phyloP scores from a whole-genome alignment of 345 rosid species.

The Pugionium dolabratum region DNA sequence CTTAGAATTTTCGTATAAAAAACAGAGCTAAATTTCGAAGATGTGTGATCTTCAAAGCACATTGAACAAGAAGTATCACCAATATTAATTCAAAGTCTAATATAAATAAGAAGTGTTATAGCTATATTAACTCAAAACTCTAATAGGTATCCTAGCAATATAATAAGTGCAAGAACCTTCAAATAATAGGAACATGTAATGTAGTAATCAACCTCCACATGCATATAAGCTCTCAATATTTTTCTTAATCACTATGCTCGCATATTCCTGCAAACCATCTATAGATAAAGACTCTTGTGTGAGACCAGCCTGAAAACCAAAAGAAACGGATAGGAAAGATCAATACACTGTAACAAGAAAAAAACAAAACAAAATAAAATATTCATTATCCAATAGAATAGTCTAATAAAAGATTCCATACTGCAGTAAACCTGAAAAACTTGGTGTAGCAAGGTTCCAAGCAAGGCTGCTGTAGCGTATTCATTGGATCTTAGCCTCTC shows the following conservation, averaged over 20 bases:
- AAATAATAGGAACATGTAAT: conserved; percentile 29
- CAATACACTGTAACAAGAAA: conserved; percentile 24
- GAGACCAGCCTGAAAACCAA: conserved; percentile 73
- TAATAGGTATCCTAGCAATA: conserved; percentile 26
- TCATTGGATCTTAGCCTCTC: conserved; percentile 84
- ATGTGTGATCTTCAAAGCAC: conserved; percentile 13
- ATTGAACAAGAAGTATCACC: conserved; percentile 14
- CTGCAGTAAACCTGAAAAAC: conserved; percentile 72
- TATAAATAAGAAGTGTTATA: neutral
- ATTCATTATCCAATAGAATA: conserved; percentile 15
- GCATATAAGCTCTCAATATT: conserved; percentile 87
- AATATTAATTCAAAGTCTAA: neutral
- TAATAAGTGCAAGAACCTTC: conserved; percentile 23
- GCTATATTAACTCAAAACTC: conserved; percentile 14
- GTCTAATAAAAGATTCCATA: conserved; percentile 24
- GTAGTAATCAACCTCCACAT: conserved; percentile 72
- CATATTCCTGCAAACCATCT: conserved; percentile 65
- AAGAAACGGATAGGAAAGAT: conserved; percentile 27
- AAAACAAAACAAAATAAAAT: neutral
- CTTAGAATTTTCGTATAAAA: neutral
- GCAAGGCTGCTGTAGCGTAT: conserved; percentile 71
- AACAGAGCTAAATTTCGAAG: neutral
- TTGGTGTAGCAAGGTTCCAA: conserved; percentile 94
- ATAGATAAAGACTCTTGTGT: conserved; percentile 58
- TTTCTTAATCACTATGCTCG: conserved; percentile 63